phyloP scores from a whole-genome alignment of 805 yeast genomes.

The Myxozyma melibiosi region DNA sequence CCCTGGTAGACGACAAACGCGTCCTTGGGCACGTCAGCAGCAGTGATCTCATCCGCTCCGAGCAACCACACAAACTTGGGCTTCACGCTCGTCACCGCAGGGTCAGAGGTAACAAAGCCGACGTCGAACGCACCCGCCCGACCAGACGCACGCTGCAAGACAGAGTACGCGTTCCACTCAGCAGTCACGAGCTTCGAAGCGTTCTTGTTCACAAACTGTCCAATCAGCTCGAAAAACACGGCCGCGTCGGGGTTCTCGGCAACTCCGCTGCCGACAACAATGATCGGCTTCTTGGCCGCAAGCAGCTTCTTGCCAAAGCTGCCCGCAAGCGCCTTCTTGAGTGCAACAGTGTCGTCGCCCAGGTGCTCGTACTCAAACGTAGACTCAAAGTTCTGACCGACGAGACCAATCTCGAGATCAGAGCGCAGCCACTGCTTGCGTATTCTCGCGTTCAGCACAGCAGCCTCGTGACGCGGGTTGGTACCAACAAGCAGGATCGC shows the following conservation, averaged over 20 bases:
- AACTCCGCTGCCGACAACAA: conserved; percentile 79
- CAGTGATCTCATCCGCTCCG: conserved; percentile 79
- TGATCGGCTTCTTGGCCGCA: conserved; percentile 70
- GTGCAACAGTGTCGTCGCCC: conserved; percentile 61
- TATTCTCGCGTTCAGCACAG: conserved; percentile 80
- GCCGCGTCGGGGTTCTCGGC: conserved; percentile 66
- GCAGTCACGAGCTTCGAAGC: conserved; percentile 62
- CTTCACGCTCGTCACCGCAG: conserved; percentile 50
- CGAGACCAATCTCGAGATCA: conserved; percentile 63
- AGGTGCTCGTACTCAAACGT: conserved; percentile 67
- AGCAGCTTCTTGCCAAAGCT: conserved; percentile 68
- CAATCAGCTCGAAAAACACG: conserved; percentile 60
- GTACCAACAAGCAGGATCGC: conserved; percentile 79
- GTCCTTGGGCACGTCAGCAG: conserved; percentile 72
- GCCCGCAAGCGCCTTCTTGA: conserved; percentile 64
- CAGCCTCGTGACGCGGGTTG: conserved; percentile 88
- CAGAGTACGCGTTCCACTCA: conserved; percentile 80
- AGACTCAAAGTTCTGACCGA: conserved; percentile 77
- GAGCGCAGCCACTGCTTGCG: conserved; percentile 78
- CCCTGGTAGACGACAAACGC: conserved; percentile 90
- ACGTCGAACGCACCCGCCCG: conserved; percentile 84
- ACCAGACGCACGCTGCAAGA: conserved; percentile 84
- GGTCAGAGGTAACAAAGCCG: conserved; percentile 65
- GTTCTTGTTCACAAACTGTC: conserved; percentile 58
- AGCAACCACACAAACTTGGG: conserved; percentile 79